Base-by-base conservation (phyloP, 148 eudicot genomes). In the Amaranthus cruentus region DNA sequence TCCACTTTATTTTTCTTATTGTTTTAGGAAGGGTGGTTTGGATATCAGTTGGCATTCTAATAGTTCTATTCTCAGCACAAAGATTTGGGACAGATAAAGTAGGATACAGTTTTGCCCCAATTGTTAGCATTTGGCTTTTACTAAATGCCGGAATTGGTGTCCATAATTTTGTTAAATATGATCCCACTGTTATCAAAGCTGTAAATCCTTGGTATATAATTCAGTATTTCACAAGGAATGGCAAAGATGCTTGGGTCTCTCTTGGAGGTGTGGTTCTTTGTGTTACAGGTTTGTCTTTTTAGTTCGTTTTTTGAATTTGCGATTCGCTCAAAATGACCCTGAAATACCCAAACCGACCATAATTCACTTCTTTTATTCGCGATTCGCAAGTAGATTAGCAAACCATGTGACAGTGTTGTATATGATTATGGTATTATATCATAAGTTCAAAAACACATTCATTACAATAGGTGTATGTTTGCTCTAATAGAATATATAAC, bases 11-110 rank as follows among this genome's bases (percentile, higher is more conserved):
- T 73, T 51, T 11, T 77, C 9, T 15, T 60, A 2, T 47, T 4
- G 49, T 61, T 73, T 50, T 52, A 85, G 84, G 76, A 7, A 54
- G 71, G 13, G 85, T 83, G 47, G 78, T 85, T 12, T 71, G 84
- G 82, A 78, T 79, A 76, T 76, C 85, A 13, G 81, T 80, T 5
- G 81, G 73, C 4, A 78, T 83, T 7, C 21, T 78, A 6, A 44
- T 83, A 21, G 13, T 76, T 47, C 75, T 84, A 9, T 84, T 84
- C 79, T 76, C 75, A 47, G 47, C 72, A n/a, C 87, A 84, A 69
- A 77, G 83, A 75, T 76, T 78, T 42, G 88, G 86, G 62, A 85
- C 86, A 0, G 86, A 85, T 55, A 85, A 83, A 83, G 84, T 83
- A 0, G 88, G 88, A 58, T 85, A 85, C 55, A 81, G 63, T 51